Conservation (phyloP, 805 yeast genomes). For the Pichia manshurica region DNA sequence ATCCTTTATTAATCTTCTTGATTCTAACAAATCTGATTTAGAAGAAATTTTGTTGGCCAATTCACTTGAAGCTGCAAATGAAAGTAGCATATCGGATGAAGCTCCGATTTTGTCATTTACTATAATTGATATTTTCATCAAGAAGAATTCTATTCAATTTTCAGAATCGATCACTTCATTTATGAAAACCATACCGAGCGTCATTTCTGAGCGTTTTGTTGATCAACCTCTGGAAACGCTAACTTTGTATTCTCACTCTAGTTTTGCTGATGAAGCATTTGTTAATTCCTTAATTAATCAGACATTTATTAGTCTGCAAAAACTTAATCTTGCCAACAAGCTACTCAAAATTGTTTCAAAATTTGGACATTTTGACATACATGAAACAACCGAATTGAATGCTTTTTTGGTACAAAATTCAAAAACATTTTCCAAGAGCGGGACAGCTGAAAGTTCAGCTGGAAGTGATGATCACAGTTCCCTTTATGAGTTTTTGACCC, state of each 20-base stretch:
- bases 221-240: constrained; percentile 32
- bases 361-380: constrained; percentile 12
- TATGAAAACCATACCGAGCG: constrained; percentile 31
- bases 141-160: constrained; percentile 18
- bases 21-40: constrained; percentile 16
- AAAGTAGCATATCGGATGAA: constrained; percentile 11
- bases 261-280: not conserved
- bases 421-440: constrained; percentile 10
- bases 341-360: constrained; percentile 9
- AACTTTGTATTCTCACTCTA: constrained; percentile 22
- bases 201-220: constrained; percentile 27
- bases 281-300: constrained; percentile 8
- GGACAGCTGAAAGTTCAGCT: no score
- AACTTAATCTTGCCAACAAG: not conserved
- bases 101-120: constrained; percentile 24
- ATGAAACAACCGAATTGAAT: constrained; percentile 12
- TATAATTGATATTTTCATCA: constrained; percentile 27
- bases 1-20: constrained; percentile 22
- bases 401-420: constrained; percentile 10
- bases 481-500: constrained; percentile 31
- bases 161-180: constrained; percentile 29
- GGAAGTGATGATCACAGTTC: constrained; percentile 5
- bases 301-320: constrained; percentile 5
- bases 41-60: constrained; percentile 20
- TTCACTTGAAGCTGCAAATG: constrained; percentile 26